Evolutionary conservation across 148 eudicot genomes (phyloP).

Genomic region (Nepenthes gracilis): DNA sequence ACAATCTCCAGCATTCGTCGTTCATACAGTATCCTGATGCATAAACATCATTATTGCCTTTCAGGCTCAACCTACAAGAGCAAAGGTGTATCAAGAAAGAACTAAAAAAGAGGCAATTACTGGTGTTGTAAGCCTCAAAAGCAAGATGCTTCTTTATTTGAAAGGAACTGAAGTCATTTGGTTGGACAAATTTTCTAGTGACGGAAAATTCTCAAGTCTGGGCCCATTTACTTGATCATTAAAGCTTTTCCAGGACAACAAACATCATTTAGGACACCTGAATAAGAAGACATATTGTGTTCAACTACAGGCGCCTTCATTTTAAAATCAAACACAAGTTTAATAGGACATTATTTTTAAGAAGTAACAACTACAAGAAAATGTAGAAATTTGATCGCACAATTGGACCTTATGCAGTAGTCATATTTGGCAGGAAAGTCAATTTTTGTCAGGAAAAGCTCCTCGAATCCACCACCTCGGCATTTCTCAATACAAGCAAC

Average conservation of each 20-base stretch:
- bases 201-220: too few relatives aligned
- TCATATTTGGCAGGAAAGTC: slow-evolving; percentile 85
- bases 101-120: background rate
- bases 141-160: background rate
- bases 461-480: slow-evolving; percentile 70
- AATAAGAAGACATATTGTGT: too few relatives aligned
- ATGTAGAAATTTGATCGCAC: background rate
- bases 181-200: too few relatives aligned
- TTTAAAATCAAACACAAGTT: too few relatives aligned
- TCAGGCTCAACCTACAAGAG: slow-evolving; percentile 57
- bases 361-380: background rate
- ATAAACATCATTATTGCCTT: slow-evolving; percentile 37
- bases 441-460: slow-evolving; percentile 65
- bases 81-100: slow-evolving; percentile 1
- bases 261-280: too few relatives aligned
- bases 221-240: too few relatives aligned
- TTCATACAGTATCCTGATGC: slow-evolving; percentile 62
- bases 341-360: background rate
- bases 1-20: slow-evolving; percentile 89
- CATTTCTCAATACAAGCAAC: slow-evolving; percentile 50
- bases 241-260: too few relatives aligned
- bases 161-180: background rate
- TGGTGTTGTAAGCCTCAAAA: too few relatives aligned
- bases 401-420: slow-evolving; percentile 61
- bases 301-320: too few relatives aligned